phyloP scores from a whole-genome alignment of 2,329 filamentous ascomycete genomes.

The Ophiostoma tasmaniense region DNA sequence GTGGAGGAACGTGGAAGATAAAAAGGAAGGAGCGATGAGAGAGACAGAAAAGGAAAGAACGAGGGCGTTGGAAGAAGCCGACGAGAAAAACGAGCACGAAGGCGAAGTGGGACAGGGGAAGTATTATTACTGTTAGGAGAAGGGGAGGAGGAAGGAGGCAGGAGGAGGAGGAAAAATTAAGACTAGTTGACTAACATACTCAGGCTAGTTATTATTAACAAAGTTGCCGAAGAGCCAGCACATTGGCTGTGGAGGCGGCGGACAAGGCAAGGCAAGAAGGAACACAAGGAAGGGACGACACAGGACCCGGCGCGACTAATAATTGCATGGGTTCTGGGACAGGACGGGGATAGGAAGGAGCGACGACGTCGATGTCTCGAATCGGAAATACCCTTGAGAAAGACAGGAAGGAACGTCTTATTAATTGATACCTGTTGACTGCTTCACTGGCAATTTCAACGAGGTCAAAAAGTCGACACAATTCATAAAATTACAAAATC shows the following conservation, averaged over 20 bases:
- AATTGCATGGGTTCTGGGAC: slow-evolving; percentile 8
- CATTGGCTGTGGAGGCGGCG: slow-evolving; percentile 16
- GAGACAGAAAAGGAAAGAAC: slow-evolving; percentile 8
- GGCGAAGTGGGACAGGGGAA: slow-evolving; percentile 22
- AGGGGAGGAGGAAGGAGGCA: slow-evolving; percentile 11
- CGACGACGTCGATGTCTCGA: background rate
- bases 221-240: background rate
- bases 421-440: background rate
- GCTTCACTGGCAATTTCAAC: background rate
- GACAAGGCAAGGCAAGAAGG: slow-evolving; percentile 25
- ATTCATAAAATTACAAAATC: background rate
- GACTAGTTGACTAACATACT: slow-evolving; percentile 9
- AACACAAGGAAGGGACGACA: slow-evolving; percentile 12
- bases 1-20: background rate
- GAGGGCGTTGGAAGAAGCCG: slow-evolving; percentile 19
- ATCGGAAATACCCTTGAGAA: background rate
- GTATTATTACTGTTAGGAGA: background rate
- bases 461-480: background rate
- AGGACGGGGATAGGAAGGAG: background rate
- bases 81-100: slow-evolving; percentile 9
- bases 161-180: slow-evolving; percentile 11
- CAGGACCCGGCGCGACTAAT: slow-evolving; percentile 9
- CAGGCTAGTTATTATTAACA: background rate
- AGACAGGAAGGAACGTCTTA: background rate
- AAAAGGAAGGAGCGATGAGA: slow-evolving; percentile 4